These are phyloP conservation scores for Phytophthora boehmeriae DNA, from an alignment of 352 stramenopile genomes.

Conservation along the genomic window DNA sequence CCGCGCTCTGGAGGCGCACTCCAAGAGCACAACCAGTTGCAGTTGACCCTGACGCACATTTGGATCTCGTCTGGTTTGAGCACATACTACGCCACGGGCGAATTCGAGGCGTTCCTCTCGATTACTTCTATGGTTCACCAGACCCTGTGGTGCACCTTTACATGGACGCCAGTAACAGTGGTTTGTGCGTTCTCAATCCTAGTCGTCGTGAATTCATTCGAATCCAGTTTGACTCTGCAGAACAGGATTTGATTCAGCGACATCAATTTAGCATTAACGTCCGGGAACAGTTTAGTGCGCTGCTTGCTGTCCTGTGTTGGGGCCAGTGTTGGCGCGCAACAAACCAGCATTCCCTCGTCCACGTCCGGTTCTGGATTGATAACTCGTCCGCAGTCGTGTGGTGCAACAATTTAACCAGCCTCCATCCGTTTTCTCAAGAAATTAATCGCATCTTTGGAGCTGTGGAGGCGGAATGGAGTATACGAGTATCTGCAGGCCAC, in stretches of 20 bases:
- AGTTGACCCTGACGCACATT: not conserved
- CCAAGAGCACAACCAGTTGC: not conserved
- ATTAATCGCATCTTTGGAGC: not conserved
- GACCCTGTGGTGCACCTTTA: not conserved
- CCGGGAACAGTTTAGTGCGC: not conserved
- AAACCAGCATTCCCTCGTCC: not conserved
- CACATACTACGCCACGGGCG: conserved; percentile 1
- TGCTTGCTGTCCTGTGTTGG: not conserved
- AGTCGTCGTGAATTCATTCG: not conserved
- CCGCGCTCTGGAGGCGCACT: not conserved
- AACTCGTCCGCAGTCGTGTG: not conserved
- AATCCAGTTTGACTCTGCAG: not conserved
- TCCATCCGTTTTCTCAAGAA: not conserved
- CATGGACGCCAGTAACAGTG: conserved; percentile 8
- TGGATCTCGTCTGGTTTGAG: conserved; percentile 11
- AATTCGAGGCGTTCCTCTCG: not conserved
- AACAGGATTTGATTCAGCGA: not conserved
- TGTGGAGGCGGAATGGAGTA: not conserved
- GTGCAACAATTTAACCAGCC: not conserved
- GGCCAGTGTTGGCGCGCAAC: not conserved
- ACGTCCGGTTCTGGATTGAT: not conserved
- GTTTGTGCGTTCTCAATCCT: conserved; percentile 6
- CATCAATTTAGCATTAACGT: not conserved
- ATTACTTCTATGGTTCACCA: not conserved
- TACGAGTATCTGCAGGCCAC: not conserved